phyloP scores from a whole-genome alignment of 257 asterid species.

The Craterostigma plantagineum region DNA sequence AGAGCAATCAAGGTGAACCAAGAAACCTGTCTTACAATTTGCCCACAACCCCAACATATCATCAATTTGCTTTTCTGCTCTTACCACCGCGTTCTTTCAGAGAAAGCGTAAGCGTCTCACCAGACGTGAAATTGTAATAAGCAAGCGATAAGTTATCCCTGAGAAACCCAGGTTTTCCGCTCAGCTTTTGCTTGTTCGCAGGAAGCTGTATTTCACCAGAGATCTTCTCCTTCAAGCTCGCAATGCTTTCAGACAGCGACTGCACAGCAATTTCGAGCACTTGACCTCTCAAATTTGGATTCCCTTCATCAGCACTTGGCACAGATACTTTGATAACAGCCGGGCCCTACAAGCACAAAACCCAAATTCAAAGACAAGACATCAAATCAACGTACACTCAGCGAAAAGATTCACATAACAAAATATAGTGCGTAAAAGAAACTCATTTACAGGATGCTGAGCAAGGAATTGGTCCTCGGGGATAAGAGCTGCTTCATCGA shows the following conservation, averaged over 20 bases:
- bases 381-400: background rate
- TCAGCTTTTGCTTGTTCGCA: conserved; percentile 84
- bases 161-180: conserved; percentile 98
- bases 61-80: conserved; percentile 28
- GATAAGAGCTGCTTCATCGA: conserved; percentile 62
- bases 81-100: conserved; percentile 98
- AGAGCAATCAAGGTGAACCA: too few species aligned
- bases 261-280: conserved; percentile 57
- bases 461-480: conserved; percentile 86
- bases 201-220: conserved; percentile 93
- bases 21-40: too few species aligned
- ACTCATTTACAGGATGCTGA: conserved; percentile 34
- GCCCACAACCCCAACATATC: too few species aligned
- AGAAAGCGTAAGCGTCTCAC: conserved; percentile 64
- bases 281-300: conserved; percentile 80
- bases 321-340: conserved; percentile 50
- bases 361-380: conserved; percentile 4
- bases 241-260: conserved; percentile 66
- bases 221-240: conserved; percentile 82
- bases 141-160: conserved; percentile 93
- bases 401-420: too few species aligned
- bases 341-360: conserved; percentile 61
- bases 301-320: conserved; percentile 84
- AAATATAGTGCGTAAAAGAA: background rate
- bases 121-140: conserved; percentile 60